Base-by-base conservation (phyloP, 2,329 filamentous ascomycete species). In the Pseudogymnoascus sp. region DNA sequence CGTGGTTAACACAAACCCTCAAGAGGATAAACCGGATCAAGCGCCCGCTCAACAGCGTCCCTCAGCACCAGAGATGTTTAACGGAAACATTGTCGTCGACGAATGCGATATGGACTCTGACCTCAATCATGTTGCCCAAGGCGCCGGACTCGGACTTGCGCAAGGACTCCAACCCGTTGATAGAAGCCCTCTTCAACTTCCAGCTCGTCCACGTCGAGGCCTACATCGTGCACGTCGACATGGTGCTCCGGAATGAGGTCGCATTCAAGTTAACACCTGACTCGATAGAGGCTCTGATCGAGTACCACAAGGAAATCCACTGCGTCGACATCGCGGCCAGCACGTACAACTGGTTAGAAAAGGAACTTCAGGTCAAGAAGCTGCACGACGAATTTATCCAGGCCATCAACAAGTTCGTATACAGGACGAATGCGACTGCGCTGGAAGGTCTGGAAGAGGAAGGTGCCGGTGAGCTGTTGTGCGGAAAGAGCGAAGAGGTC, bases 191-290 rank as follows among this genome's bases (percentile, higher is more conserved):
- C 67, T 91, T 90, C 83, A 95, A 95, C 83, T 94, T 93, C 77
- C 89, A 95, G 79, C 84, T 97, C 73, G 81, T 97, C 73, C 91
- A 97, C 75, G 80, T 97, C 70, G 92, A 97, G 78, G 94, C 94
- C 61, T 99, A 99, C 76, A 93, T 97, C 70, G 94, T 99, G 66
- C 93, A 97, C 77, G 92, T 99, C 77, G 94, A 99, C 80, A 96
- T 97, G 92, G 93, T 99, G 65, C 86, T 95, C 72, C 89, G 92
- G 77, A 94, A 96, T 75, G 94, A 97, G 80, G 92, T 99, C 72
- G 94, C 92, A 69, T 97, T 92, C 84, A 99, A 99, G 84, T 84
- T 99, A 72, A 97, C 92, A 23, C 85, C 88, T 64, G 94, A 97
- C 75, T 92, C 92, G 66, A 99, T 99, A 78, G 92, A 96, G 72